phyloP scores from a whole-genome alignment of 2,329 filamentous ascomycete genomes.

The Trichoderma atroviride region DNA sequence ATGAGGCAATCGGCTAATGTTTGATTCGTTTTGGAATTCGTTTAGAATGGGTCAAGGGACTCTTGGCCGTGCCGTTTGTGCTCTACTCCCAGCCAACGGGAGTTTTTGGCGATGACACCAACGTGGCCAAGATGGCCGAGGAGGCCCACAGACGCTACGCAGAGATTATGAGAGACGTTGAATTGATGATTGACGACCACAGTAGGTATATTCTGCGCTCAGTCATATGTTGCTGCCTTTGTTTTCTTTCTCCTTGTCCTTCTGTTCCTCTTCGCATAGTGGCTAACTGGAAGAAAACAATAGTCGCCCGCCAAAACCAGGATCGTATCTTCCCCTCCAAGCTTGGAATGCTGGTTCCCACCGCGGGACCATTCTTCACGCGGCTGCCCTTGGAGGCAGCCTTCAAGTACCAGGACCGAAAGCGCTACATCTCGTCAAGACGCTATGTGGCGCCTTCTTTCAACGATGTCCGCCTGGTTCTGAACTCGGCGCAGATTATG shows the following conservation, averaged over 20 bases:
- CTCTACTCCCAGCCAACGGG: slow-evolving; percentile 93
- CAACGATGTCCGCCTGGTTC: slow-evolving; percentile 89
- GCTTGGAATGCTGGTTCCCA: slow-evolving; percentile 86
- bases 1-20: neutral
- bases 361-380: slow-evolving; percentile 93
- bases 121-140: slow-evolving; percentile 71
- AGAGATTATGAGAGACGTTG: slow-evolving; percentile 93
- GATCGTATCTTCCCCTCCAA: slow-evolving; percentile 76
- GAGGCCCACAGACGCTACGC: slow-evolving; percentile 87
- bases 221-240: slow-evolving; percentile 5
- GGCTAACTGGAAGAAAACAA: slow-evolving; percentile 14
- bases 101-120: slow-evolving; percentile 71
- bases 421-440: slow-evolving; percentile 83
- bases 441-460: slow-evolving; percentile 95
- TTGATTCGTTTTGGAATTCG: neutral
- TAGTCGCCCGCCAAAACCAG: slow-evolving; percentile 71
- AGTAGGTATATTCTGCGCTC: slow-evolving; percentile 55
- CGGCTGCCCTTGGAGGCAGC: slow-evolving; percentile 82
- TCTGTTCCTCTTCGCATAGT: no score
- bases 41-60: slow-evolving; percentile 91
- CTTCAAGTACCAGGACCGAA: slow-evolving; percentile 85
- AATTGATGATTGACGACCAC: slow-evolving; percentile 88
- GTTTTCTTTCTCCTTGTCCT: slow-evolving; percentile 9
- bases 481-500: slow-evolving; percentile 95
- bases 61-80: slow-evolving; percentile 93